Percentiles rank a stretch among this genome's conserved stretches.
phyloP scores from a whole-genome alignment of 495 filamentous ascomycete genomes.

The Lasiosphaeris hirsuta region DNA sequence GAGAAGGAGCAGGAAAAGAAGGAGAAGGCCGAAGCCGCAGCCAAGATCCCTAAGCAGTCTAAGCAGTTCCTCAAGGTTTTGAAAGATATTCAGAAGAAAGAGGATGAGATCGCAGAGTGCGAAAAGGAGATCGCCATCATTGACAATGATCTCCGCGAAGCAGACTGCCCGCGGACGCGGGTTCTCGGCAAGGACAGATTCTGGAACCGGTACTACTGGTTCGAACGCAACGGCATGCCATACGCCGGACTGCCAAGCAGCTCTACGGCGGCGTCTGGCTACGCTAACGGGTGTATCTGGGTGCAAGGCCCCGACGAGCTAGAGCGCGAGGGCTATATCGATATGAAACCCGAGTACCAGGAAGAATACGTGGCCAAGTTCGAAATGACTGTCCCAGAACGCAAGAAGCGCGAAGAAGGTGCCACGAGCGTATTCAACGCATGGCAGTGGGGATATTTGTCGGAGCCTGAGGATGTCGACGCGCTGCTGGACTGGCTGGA shows the following conservation, averaged over 20 bases:
- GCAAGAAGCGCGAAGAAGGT: slow-evolving; percentile 85
- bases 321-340: slow-evolving; percentile 78
- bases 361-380: slow-evolving; percentile 61
- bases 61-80: slow-evolving; percentile 81
- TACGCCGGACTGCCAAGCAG: slow-evolving; percentile 83
- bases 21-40: slow-evolving; percentile 73
- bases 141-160: slow-evolving; percentile 89
- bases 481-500: slow-evolving; percentile 86
- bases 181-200: slow-evolving; percentile 90
- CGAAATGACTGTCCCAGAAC: slow-evolving; percentile 75
- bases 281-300: slow-evolving; percentile 94
- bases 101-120: slow-evolving; percentile 69
- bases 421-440: slow-evolving; percentile 72
- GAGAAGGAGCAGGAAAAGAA: slow-evolving; percentile 77
- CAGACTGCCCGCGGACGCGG: slow-evolving; percentile 85
- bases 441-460: slow-evolving; percentile 85
- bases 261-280: slow-evolving; percentile 80
- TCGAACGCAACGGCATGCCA: slow-evolving; percentile 97
- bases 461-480: slow-evolving; percentile 72
- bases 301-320: slow-evolving; percentile 91
- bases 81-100: slow-evolving; percentile 82
- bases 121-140: slow-evolving; percentile 79
- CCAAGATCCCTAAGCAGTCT: slow-evolving; percentile 80
- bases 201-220: slow-evolving; percentile 99
- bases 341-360: slow-evolving; percentile 62